Conservation (phyloP, 768 basidiomycete genomes). For the Auricularia sp. region DNA sequence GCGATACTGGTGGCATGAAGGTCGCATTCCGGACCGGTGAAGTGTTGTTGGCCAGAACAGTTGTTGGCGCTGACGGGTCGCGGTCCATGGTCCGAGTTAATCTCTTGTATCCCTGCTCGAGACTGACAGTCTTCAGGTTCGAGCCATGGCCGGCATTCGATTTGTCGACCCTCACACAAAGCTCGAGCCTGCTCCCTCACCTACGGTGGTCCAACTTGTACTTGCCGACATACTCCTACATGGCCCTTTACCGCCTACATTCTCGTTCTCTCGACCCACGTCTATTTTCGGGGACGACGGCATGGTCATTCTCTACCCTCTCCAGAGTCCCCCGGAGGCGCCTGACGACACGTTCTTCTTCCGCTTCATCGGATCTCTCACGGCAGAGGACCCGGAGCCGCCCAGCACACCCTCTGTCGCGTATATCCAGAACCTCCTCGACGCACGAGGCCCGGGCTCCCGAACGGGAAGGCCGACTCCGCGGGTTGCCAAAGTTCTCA, state of each 20-base stretch:
- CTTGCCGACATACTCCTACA: neutral
- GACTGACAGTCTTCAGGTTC: neutral
- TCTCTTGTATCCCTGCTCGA: neutral
- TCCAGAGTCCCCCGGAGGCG: neutral
- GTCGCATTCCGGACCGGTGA: neutral
- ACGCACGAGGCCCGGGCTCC: neutral
- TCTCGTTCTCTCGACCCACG: neutral
- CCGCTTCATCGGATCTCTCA: neutral
- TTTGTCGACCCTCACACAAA: neutral
- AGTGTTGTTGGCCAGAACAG: neutral
- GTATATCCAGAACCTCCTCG: neutral
- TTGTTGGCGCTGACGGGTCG: neutral
- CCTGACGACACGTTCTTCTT: neutral
- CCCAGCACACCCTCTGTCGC: neutral
- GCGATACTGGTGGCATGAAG: neutral
- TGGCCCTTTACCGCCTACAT: neutral
- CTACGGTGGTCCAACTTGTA: neutral
- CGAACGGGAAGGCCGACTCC: neutral
- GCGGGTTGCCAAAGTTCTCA: neutral
- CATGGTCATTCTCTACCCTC: neutral
- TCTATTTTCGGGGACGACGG: neutral
- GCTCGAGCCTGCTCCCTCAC: neutral
- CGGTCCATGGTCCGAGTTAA: neutral
- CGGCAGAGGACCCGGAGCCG: neutral
- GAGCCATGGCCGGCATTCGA: neutral